phyloP scores from a whole-genome alignment of 768 basidiomycete genomes.

The Suillus cothurnatus region DNA sequence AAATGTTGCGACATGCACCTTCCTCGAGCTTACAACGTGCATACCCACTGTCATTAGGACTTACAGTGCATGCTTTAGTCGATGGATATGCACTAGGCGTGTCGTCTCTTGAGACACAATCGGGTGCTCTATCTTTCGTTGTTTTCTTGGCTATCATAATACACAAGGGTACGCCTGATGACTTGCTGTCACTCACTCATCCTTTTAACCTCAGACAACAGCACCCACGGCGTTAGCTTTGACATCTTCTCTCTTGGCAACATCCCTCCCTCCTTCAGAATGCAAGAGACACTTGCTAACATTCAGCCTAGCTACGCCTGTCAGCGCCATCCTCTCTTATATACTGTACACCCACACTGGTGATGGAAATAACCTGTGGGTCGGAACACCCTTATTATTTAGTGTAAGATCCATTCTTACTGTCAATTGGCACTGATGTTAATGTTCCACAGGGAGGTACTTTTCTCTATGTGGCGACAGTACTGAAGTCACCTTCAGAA shows the following conservation, averaged over 20 bases:
- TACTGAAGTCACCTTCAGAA: slow-evolving; percentile 75
- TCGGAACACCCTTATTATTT: slow-evolving; percentile 78
- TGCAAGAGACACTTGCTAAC: slow-evolving; percentile 75
- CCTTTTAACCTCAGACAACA: slow-evolving; percentile 30
- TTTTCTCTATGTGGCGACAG: slow-evolving; percentile 92
- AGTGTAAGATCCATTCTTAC: slow-evolving; percentile 58
- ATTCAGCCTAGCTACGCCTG: slow-evolving; percentile 85
- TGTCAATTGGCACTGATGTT: not conserved
- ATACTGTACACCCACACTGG: slow-evolving; percentile 54
- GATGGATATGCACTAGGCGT: slow-evolving; percentile 94
- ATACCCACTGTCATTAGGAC: slow-evolving; percentile 79
- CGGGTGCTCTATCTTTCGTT: slow-evolving; percentile 66
- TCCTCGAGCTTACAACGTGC: slow-evolving; percentile 42
- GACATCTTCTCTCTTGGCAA: slow-evolving; percentile 81
- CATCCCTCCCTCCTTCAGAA: slow-evolving; percentile 62
- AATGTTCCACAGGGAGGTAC: slow-evolving; percentile 71
- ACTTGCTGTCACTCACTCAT: not conserved
- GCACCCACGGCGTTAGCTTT: slow-evolving; percentile 92
- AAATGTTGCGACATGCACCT: slow-evolving; percentile 9
- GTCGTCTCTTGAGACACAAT: slow-evolving; percentile 49
- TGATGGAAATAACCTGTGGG: slow-evolving; percentile 49
- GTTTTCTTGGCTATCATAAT: slow-evolving; percentile 91
- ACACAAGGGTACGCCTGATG: slow-evolving; percentile 70
- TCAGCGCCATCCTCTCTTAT: slow-evolving; percentile 81
- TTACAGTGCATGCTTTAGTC: slow-evolving; percentile 85